These are phyloP conservation scores for Ascocoryne sarcoides DNA, from an alignment of 2,329 filamentous ascomycete genomes.

Conservation along the genomic window DNA sequence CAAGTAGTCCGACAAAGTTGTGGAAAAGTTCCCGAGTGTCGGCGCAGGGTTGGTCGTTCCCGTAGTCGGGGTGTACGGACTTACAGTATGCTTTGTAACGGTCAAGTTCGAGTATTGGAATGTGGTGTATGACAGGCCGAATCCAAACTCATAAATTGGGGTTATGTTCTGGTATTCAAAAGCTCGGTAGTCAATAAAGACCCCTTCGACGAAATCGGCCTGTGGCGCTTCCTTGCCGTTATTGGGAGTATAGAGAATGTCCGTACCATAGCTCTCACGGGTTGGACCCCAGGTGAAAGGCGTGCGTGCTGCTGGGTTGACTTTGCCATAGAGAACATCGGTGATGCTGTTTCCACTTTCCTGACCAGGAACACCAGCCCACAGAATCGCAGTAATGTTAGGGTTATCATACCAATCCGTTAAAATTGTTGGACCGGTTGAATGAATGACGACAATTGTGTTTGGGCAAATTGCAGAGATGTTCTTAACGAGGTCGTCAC, in stretches of 20 bases:
- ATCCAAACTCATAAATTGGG: conserved; percentile 75
- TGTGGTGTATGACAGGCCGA: conserved; percentile 70
- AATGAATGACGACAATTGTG: conserved; percentile 88
- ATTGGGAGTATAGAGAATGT: conserved; percentile 46
- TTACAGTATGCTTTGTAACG: conserved; percentile 21
- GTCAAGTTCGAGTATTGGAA: conserved; percentile 65
- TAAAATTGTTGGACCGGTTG: conserved; percentile 69
- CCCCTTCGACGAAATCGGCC: conserved; percentile 64
- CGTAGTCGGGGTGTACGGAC: conserved; percentile 38
- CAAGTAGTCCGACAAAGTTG: conserved; percentile 53
- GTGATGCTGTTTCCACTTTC: conserved; percentile 72
- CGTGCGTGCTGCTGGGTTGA: conserved; percentile 68
- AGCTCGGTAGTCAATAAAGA: conserved; percentile 73
- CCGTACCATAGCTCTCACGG: conserved; percentile 38
- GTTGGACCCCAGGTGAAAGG: conserved; percentile 73
- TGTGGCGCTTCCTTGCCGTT: conserved; percentile 60
- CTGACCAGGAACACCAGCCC: conserved; percentile 74
- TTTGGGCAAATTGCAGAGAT: conserved; percentile 73
- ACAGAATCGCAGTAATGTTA: conserved; percentile 78
- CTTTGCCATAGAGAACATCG: conserved; percentile 74
- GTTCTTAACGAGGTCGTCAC: conserved; percentile 72
- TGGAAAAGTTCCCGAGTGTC: conserved; percentile 53
- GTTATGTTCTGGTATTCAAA: conserved; percentile 57
- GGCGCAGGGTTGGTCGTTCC: conserved; percentile 58
- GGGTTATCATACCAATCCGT: conserved; percentile 64